These are phyloP conservation scores for Cercospora sp. DNA, from an alignment of 2,329 filamentous ascomycete species.

Conservation along the genomic window DNA sequence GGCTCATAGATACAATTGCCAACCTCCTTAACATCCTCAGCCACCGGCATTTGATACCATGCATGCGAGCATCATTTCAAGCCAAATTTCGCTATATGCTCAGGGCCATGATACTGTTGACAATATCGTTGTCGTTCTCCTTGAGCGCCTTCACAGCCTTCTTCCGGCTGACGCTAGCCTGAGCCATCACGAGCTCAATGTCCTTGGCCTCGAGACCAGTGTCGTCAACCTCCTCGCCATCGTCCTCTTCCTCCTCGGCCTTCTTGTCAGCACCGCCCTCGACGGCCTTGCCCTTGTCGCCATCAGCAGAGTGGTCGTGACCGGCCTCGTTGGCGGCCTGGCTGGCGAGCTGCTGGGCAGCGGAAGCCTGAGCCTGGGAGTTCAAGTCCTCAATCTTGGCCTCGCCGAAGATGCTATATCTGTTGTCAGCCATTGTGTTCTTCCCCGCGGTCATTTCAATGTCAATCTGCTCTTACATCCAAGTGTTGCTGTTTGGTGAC, in stretches of 20 bases:
- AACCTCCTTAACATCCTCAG: not conserved
- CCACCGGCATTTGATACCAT: conserved; percentile 1
- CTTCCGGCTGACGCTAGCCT: conserved; percentile 94
- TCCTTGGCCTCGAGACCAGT: conserved; percentile 96
- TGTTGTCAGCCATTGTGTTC: conserved; percentile 12
- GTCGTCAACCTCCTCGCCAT: conserved; percentile 94
- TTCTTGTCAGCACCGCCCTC: conserved; percentile 57
- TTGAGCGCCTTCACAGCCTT: conserved; percentile 98
- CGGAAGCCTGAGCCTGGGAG: conserved; percentile 93
- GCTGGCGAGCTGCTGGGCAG: conserved; percentile 89
- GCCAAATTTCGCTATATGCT: conserved; percentile 47
- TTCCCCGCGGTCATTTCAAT: conserved; percentile 13
- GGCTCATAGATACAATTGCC: conserved; percentile 5
- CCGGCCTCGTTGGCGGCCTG: conserved; percentile 66
- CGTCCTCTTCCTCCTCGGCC: conserved; percentile 74
- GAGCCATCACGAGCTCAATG: conserved; percentile 98
- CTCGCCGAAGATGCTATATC: conserved; percentile 90
- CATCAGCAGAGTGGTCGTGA: conserved; percentile 75
- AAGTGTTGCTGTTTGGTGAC: conserved; percentile 98
- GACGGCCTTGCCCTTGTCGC: conserved; percentile 71
- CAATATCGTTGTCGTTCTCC: conserved; percentile 99
- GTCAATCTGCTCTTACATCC: conserved; percentile 66
- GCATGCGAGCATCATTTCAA: not conserved
- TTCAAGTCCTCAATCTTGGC: conserved; percentile 99
- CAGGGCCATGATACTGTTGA: conserved; percentile 99